Evolutionary conservation across 768 basidiomycete genomes (phyloP), one percentile per base, ranked within the genome.

Genomic region (Lactarius hengduanensis): DNA sequence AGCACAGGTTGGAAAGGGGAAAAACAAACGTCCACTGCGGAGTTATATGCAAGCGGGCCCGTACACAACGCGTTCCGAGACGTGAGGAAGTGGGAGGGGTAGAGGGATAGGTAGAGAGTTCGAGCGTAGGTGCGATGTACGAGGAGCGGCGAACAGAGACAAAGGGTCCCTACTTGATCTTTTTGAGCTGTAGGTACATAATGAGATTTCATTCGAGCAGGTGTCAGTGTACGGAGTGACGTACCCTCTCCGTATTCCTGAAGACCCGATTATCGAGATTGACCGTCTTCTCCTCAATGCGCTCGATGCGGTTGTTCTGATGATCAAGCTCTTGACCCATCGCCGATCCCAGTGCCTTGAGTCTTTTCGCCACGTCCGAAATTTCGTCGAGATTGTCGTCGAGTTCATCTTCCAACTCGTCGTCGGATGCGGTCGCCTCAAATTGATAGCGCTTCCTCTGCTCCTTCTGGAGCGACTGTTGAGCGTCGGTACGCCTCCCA

Each of bases 381-480:
- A 96, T 90, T 76, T 96, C 94, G 74, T 92, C 87, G 30, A 99
- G 79, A 75, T 98, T 98, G 69, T 84, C 86, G 72, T 98, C 96
- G 43, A 99, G 73, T 77, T 98, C 95, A 71, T 98, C 90, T 78
- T 99, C 96, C 1, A 96, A 70, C 77, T 96, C 94, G 71, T 98
- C 95, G 73, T 99, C 96, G 7, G 90, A 92, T 3, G 83, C 92
- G 43, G 86, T 90, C 32, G 87, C 86, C 71, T 99, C 96, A 73
- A 98, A 97, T 77, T 98, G 94, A 75, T 86, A 98, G 41, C 91
- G 85, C 72, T 88, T 85, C 71, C 92, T 82, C 71, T 88, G 88
- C 63, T 89, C 91, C 76, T 88, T 86, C 71, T 83, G 79, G 11
- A 78, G 77, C 16, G 80, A 75, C 64, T 82, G 77, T 72, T 90